phyloP scores from a whole-genome alignment of 75 land plant species.

The Ceratopteris richardii region DNA sequence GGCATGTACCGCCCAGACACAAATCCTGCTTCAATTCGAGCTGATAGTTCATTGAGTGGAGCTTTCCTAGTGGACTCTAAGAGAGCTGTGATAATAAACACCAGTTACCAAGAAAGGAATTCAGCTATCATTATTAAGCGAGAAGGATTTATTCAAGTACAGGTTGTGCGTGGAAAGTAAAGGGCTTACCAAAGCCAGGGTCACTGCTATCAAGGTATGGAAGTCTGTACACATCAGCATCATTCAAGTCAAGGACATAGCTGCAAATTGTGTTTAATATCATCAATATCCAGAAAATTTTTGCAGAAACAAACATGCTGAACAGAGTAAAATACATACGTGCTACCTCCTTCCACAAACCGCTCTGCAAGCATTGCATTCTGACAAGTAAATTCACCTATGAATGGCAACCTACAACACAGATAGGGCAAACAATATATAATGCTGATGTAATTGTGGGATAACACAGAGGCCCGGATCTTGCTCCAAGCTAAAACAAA shows the following conservation, averaged over 20 bases:
- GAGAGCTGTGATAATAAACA: constrained; percentile 54
- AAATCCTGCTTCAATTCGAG: constrained; percentile 67
- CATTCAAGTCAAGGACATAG: constrained; percentile 83
- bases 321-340: constrained; percentile 52
- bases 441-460: background rate
- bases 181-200: constrained; percentile 92
- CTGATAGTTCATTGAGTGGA: constrained; percentile 52
- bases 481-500: no score
- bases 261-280: constrained; percentile 26
- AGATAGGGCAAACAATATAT: constrained; percentile 4
- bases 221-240: constrained; percentile 91
- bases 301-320: background rate
- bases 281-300: background rate
- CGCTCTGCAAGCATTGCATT: constrained; percentile 90
- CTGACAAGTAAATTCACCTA: constrained; percentile 92
- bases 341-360: constrained; percentile 94
- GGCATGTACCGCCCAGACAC: constrained; percentile 45
- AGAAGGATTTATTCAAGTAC: no score
- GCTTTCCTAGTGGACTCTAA: constrained; percentile 84
- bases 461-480: no score
- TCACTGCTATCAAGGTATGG: constrained; percentile 89
- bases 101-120: no score
- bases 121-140: no score
- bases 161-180: no score
- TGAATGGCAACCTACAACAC: constrained; percentile 72